Conservation (phyloP, 1,139 yeast genomes). For the Meyerozyma smithsonii region DNA sequence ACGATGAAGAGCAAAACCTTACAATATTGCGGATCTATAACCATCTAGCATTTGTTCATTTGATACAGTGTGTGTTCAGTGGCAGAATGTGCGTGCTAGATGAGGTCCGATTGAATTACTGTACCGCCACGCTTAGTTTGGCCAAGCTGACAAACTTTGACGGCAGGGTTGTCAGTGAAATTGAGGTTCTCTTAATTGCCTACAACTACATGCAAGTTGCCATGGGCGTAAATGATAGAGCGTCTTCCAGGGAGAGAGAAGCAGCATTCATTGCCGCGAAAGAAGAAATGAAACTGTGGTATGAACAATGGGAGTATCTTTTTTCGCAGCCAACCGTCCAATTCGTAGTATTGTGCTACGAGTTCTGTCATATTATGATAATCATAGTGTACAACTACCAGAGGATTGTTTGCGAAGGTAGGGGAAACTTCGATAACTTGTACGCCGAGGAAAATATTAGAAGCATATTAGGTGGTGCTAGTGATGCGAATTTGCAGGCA, state of each 20-base stretch:
- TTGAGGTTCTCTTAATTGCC: slow-evolving; percentile 56
- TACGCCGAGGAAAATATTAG: slow-evolving; percentile 17
- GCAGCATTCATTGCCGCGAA: slow-evolving; percentile 21
- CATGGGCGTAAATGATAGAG: slow-evolving; percentile 16
- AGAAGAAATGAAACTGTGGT: slow-evolving; percentile 52
- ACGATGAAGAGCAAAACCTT: slow-evolving; percentile 45
- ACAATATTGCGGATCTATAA: slow-evolving; percentile 64
- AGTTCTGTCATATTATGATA: slow-evolving; percentile 57
- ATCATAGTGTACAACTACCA: slow-evolving; percentile 30
- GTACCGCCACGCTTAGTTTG: slow-evolving; percentile 57
- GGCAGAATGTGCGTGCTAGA: slow-evolving; percentile 77
- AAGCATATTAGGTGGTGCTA: slow-evolving; percentile 19
- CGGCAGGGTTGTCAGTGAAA: slow-evolving; percentile 80
- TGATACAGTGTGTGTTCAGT: slow-evolving; percentile 62
- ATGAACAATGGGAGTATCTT: slow-evolving; percentile 65
- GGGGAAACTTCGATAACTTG: slow-evolving; percentile 3
- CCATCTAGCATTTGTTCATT: slow-evolving; percentile 66
- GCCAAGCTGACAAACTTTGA: slow-evolving; percentile 74
- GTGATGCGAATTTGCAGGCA: slow-evolving; percentile 17
- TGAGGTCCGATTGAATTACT: slow-evolving; percentile 56
- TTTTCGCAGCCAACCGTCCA: slow-evolving; percentile 73
- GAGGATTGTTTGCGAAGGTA: slow-evolving; percentile 12
- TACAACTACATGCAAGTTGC: slow-evolving; percentile 55
- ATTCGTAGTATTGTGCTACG: slow-evolving; percentile 70
- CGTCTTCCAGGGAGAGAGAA: slow-evolving; percentile 21